A percentile compares a stretch with the other conserved stretches of the same genome.
Conservation (phyloP, 306 rosid species). For the Trichosanthes truncata region DNA sequence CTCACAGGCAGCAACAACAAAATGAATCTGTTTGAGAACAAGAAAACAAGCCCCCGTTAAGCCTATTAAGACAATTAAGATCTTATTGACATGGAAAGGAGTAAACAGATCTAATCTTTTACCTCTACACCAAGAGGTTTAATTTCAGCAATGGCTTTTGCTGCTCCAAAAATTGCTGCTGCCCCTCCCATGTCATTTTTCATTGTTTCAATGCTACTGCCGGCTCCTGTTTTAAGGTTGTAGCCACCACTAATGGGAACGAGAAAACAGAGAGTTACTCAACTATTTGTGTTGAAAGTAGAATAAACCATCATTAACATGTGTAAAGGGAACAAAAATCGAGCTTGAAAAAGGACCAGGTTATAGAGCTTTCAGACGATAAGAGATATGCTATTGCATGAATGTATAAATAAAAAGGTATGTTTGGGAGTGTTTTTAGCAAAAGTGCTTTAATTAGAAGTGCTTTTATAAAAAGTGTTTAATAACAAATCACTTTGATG, state of each 20-base stretch:
- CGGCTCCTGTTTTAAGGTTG: conserved; percentile 97
- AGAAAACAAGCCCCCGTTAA: not conserved
- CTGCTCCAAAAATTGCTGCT: conserved; percentile 87
- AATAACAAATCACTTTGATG: not conserved
- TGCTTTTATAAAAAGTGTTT: not conserved
- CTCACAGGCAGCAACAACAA: conserved; percentile 96
- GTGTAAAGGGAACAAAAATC: not conserved
- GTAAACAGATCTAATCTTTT: conserved; percentile 3
- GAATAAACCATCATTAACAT: not conserved
- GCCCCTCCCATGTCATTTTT: conserved; percentile 98
- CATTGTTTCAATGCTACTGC: conserved; percentile 75
- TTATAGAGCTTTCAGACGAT: not conserved
- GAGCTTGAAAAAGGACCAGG: not conserved
- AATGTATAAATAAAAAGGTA: not conserved
- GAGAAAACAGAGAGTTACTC: not conserved
- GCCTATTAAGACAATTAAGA: not conserved
- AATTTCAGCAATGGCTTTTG: conserved; percentile 91
- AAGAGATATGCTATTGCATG: not conserved
- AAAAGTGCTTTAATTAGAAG: not conserved
- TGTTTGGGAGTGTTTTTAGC: not conserved
- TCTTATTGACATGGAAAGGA: not conserved
- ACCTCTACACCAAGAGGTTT: conserved; percentile 97
- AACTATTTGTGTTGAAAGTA: not conserved
- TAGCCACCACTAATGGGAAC: conserved; percentile 79
- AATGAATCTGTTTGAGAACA: conserved; percentile 68